Evolutionary conservation across 192 early-diverging fungal genomes (phyloP).

Genomic region (Endogone sp.): DNA sequence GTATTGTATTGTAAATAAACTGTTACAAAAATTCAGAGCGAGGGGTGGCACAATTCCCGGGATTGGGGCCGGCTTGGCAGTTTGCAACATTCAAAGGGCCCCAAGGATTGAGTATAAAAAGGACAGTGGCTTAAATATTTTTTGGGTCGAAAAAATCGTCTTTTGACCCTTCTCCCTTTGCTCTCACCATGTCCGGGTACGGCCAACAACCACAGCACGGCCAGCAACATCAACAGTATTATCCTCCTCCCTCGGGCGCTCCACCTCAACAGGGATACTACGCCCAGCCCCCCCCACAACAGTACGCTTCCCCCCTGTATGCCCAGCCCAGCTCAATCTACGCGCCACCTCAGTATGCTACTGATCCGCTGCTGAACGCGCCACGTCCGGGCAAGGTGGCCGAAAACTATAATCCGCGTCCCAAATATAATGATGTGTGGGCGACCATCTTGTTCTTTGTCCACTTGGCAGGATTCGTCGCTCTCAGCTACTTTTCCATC

Average conservation of each 20-base stretch:
- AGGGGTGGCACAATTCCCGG: no score
- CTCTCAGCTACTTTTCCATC: conserved; percentile 24
- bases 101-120: no score
- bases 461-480: conserved; percentile 52
- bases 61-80: no score
- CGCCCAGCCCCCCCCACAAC: neutral
- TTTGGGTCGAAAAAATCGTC: no score
- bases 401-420: neutral
- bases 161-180: neutral
- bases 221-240: neutral
- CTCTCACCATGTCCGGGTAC: neutral
- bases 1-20: no score
- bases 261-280: neutral
- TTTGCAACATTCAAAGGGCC: no score
- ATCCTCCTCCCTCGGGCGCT: neutral
- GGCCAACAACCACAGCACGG: neutral
- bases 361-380: neutral
- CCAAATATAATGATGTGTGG: conserved; percentile 32
- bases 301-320: conserved; percentile 1
- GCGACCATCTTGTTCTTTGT: conserved; percentile 56
- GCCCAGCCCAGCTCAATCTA: neutral
- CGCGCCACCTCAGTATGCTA: neutral
- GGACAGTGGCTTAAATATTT: no score
- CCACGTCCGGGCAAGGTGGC: neutral
- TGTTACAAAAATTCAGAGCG: no score